Base-by-base conservation (phyloP, 768 basidiomycete genomes). In the Tulasnella sp. region DNA sequence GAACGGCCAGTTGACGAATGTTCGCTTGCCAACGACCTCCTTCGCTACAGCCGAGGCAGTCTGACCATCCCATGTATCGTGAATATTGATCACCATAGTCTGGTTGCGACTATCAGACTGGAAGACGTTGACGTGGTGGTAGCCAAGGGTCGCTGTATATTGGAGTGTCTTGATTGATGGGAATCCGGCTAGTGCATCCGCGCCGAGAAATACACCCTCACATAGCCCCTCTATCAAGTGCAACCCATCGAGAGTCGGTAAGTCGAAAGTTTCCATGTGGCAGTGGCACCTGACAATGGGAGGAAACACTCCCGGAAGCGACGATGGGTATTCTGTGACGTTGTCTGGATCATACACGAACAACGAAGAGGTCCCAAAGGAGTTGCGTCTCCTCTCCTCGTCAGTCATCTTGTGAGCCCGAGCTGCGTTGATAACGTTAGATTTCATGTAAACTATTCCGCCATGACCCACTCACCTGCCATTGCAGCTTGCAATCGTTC, bases 221-320 rank as follows among this genome's bases (percentile, higher is more conserved):
- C 88, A 81, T 0, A 98, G 80, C 3, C 95, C 95, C 43, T 86
- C 80, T 38, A 94, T 77, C 43, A 96, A 79, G 65, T 91, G 85
- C 15, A 96, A 77, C 1, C 91, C 94, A 64, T 76, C 74, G 32
- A 98, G 76, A 0, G 85, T 92, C 0, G 96, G 96, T 8, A 98
- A 78, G 66, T 94, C 80, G 74, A 90, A 99, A 0, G 85, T 74
- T 63, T 87, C 84, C 80, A 83, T 86, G 59, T 72, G 72, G 70
- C 90, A 95, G 17, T 80, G 82, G 65, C 88, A 94, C 34, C 85
- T 81, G 64, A 82, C 73, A 15, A 99, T 72, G 24, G 89, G 78
- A 10, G 96, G 94, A 80, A 99, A 96, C 76, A 97, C 93, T 3
- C 91, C 88, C 1, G 93, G 92, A 1, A 94, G 74, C 2, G 96